A percentile compares a stretch with the other conserved stretches of the same genome.
Evolutionary conservation across 1,139 yeast genomes (phyloP).

Genomic region (Pichia sp.): DNA sequence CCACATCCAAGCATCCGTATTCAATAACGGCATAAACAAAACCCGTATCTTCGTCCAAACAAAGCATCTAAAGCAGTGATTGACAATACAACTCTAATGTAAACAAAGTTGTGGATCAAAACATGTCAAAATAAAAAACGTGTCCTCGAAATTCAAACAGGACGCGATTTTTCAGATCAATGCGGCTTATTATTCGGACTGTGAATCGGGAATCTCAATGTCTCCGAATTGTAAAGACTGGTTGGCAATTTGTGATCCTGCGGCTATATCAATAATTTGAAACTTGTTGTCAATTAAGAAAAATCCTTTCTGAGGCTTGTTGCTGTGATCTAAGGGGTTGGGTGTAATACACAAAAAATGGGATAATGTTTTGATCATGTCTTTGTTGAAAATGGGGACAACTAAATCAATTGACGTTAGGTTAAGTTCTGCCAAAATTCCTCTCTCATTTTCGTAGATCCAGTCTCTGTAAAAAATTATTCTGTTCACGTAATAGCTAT

Average conservation of each 20-base stretch:
- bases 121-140: too few species aligned
- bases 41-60: too few species aligned
- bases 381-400: constrained; percentile 2
- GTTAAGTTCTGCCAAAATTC: not conserved
- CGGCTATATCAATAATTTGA: constrained; percentile 11
- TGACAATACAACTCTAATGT: too few species aligned
- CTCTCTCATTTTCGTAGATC: constrained; percentile 11
- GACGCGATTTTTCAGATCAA: not conserved
- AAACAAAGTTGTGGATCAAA: too few species aligned
- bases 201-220: not conserved
- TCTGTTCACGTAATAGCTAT: constrained; percentile 19
- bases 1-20: too few species aligned
- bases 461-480: constrained; percentile 23
- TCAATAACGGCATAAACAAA: too few species aligned
- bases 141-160: not conserved
- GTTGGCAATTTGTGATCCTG: not conserved
- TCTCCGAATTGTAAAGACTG: not conserved
- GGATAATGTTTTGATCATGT: constrained; percentile 7
- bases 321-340: not conserved
- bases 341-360: constrained; percentile 10
- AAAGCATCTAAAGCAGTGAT: too few species aligned
- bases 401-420: constrained; percentile 4
- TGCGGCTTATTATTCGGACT: not conserved
- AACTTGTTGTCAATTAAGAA: constrained; percentile 14
- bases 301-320: constrained; percentile 10